A percentile compares a stretch with the other conserved stretches of the same genome.
Evolutionary conservation across 352 stramenopile species (phyloP).

Genomic region (Bremia lactucae): DNA sequence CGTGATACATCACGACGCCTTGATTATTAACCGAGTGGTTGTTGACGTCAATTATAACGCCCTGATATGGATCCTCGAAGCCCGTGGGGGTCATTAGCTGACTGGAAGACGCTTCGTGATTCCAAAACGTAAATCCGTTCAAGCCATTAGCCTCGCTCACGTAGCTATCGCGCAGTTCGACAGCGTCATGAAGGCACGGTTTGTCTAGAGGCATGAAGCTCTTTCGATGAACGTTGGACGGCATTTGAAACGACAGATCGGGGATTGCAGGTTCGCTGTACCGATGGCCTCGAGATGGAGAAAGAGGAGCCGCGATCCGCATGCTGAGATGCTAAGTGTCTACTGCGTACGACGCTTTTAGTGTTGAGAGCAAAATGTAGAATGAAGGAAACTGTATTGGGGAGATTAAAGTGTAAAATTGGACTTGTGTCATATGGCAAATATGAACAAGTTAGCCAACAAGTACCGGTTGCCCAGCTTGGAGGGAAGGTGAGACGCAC

Average conservation of each 20-base stretch:
- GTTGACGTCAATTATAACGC: slow-evolving; percentile 56
- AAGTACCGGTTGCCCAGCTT: not conserved
- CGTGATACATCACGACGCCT: slow-evolving; percentile 83
- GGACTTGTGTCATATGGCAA: slow-evolving; percentile 8
- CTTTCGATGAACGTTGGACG: slow-evolving; percentile 38
- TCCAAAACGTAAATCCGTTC: slow-evolving; percentile 51
- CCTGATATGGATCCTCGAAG: slow-evolving; percentile 49
- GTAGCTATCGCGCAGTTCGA: slow-evolving; percentile 33
- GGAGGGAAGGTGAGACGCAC: slow-evolving; percentile 5
- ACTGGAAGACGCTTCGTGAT: slow-evolving; percentile 27
- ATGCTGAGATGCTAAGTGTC: slow-evolving; percentile 8
- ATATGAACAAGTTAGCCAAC: slow-evolving; percentile 9
- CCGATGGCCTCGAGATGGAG: slow-evolving; percentile 16
- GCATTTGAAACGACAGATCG: slow-evolving; percentile 34
- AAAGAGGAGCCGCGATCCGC: slow-evolving; percentile 18
- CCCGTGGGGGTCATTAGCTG: slow-evolving; percentile 23
- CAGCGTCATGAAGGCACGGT: slow-evolving; percentile 13
- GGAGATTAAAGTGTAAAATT: not conserved
- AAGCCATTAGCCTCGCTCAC: slow-evolving; percentile 57
- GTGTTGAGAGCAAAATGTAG: not conserved
- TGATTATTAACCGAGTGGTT: slow-evolving; percentile 65
- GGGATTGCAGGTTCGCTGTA: slow-evolving; percentile 46
- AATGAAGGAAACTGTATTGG: not conserved
- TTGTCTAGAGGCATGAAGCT: slow-evolving; percentile 46
- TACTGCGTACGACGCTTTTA: not conserved